Evolutionary conservation across 2,329 filamentous ascomycete species (phyloP).

Genomic region (Elsinoe arachidis): DNA sequence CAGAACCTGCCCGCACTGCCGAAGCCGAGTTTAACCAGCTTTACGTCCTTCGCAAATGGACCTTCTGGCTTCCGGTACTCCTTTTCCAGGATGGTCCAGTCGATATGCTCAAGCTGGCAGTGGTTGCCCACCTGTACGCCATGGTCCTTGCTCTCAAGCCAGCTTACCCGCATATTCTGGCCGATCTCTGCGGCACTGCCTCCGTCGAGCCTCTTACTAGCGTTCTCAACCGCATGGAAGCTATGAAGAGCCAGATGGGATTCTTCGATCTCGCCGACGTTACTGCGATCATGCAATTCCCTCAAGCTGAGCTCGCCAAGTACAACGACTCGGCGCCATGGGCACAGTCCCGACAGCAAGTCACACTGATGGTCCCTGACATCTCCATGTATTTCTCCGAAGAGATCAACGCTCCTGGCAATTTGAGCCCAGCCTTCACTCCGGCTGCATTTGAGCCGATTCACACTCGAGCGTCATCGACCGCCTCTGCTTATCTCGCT

Average conservation of each 20-base stretch:
- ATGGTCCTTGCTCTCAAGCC: conserved; percentile 80
- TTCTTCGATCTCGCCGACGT: conserved; percentile 36
- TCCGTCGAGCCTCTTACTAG: conserved; percentile 76
- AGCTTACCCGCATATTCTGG: conserved; percentile 82
- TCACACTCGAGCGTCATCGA: conserved; percentile 23
- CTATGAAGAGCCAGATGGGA: conserved; percentile 45
- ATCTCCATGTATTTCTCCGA: conserved; percentile 33
- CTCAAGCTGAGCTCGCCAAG: conserved; percentile 33
- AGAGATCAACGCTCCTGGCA: conserved; percentile 31
- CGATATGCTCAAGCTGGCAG: conserved; percentile 52
- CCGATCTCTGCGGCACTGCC: conserved; percentile 63
- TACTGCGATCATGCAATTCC: conserved; percentile 39
- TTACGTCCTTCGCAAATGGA: conserved; percentile 79
- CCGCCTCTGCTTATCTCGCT: conserved; percentile 34
- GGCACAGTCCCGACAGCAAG: conserved; percentile 26
- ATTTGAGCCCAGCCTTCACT: conserved; percentile 43
- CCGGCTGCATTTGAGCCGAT: conserved; percentile 36
- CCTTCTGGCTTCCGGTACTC: conserved; percentile 89
- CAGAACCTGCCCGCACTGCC: conserved; percentile 42
- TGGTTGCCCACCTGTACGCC: conserved; percentile 87
- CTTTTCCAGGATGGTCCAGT: conserved; percentile 68
- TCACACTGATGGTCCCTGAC: conserved; percentile 26
- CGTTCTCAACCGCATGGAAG: conserved; percentile 66
- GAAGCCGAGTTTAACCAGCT: conserved; percentile 85
- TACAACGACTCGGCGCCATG: conserved; percentile 36